Conservation (phyloP, 2,329 filamentous ascomycete genomes). For the Lachnum nothofagi region DNA sequence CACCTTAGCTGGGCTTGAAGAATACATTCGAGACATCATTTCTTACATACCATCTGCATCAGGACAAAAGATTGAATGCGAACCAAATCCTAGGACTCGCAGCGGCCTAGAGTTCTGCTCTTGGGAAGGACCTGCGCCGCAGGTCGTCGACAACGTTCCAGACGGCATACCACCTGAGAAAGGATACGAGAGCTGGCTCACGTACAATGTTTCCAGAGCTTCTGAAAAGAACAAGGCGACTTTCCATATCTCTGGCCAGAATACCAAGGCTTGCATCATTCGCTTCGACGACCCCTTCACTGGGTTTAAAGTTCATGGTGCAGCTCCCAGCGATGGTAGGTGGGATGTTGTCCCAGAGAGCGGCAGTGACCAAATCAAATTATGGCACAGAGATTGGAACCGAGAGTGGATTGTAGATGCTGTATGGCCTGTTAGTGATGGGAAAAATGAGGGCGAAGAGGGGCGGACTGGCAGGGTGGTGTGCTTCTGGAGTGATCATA, state of each 20-base stretch:
- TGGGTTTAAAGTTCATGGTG: conserved; percentile 59
- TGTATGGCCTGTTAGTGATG: conserved; percentile 46
- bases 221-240: conserved; percentile 47
- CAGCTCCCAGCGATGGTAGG: conserved; percentile 53
- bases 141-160: conserved; percentile 49
- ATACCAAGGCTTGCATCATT: conserved; percentile 75
- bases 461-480: conserved; percentile 60
- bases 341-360: conserved; percentile 56
- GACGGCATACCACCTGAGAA: conserved; percentile 39
- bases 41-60: conserved; percentile 64
- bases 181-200: conserved; percentile 55
- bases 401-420: conserved; percentile 68
- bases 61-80: conserved; percentile 55
- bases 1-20: conserved; percentile 61
- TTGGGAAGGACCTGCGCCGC: conserved; percentile 65
- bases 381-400: conserved; percentile 80
- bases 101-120: conserved; percentile 59
- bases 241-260: conserved; percentile 63
- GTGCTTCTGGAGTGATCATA: conserved; percentile 86
- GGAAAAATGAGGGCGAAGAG: conserved; percentile 32
- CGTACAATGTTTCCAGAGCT: conserved; percentile 53
- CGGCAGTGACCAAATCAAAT: conserved; percentile 62
- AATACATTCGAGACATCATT: conserved; percentile 64
- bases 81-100: conserved; percentile 36
- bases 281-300: conserved; percentile 64